phyloP scores from a whole-genome alignment of 371 early-diverging fungal species.

The Mucor plumbeus region DNA sequence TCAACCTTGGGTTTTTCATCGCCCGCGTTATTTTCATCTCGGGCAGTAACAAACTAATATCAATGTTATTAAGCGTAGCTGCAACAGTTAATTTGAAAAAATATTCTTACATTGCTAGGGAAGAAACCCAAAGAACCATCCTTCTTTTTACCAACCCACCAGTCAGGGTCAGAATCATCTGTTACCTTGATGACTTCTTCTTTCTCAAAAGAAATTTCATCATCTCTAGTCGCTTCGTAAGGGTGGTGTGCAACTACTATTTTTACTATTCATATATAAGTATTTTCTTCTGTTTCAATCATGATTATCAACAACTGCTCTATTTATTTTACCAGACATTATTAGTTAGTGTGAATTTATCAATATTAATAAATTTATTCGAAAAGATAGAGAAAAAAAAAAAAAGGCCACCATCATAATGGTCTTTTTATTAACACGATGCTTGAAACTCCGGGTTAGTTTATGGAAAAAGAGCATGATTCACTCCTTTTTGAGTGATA shows the following conservation, averaged over 20 bases:
- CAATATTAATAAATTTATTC: background rate
- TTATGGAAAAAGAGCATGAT: background rate
- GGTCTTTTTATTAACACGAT: background rate
- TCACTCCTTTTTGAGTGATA: background rate
- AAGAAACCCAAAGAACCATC: conserved; percentile 68
- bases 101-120: conserved; percentile 68
- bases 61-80: background rate
- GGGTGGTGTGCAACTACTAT: conserved; percentile 41
- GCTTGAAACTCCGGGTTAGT: conserved; percentile 1
- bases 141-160: conserved; percentile 70
- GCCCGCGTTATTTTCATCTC: conserved; percentile 3
- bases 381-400: background rate
- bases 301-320: background rate
- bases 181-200: conserved; percentile 63
- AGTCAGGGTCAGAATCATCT: conserved; percentile 59
- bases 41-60: conserved; percentile 12
- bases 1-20: background rate
- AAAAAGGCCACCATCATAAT: background rate
- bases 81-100: background rate
- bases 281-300: background rate
- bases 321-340: conserved; percentile 1
- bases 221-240: conserved; percentile 55
- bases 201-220: conserved; percentile 64
- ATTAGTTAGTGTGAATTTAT: background rate
- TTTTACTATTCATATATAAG: conserved; percentile 14